Evolutionary conservation across 345 rosid genomes (phyloP), one percentile per base, ranked within the genome.

Genomic region (Rubroshorea leprosula): DNA sequence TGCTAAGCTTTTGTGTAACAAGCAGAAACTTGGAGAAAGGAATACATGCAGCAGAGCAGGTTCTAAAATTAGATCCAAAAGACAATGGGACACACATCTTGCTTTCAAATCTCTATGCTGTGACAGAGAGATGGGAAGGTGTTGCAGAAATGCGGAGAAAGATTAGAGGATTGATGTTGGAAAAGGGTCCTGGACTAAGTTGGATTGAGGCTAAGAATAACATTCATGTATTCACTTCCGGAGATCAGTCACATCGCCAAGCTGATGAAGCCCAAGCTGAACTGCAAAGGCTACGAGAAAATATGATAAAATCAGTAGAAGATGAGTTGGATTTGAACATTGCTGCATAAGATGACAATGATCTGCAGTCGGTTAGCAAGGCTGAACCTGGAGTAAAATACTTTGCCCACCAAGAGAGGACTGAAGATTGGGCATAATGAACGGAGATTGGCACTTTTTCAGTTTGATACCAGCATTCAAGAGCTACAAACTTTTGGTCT

Each of bases 41-140:
- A 56, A 65, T 81, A 26, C 67, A 65, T 23, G 90, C 89, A 0
- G 98, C 91, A 38, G 82, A 77, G 58, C 75, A 86, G 31, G 68
- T 84, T 18, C 60, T 89, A 23, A 77, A 59, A 66, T 72, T 80
- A 50, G 73, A 78, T 67, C 61, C 83, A 17, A 82, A 74, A 66
- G 97, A 86, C 59, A 62, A 73, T 55, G 84, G 86, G 43, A 72
- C 97, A 6, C 70, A 75, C 48, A 54, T 84, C 55, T 69, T 89
- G 69, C 81, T 86, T 19, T 83, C 95, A 6, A 91, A 84, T 65
- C 79, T 91, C 62, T 83, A 79, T 35, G 96, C 98, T 1, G 84
- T 73, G 23, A 57, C 70, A 2, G 89, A 77, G 55, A 86, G 65
- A 70, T 88, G 96, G 95, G 83, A 80, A 17, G 61, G 54, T 23